Evolutionary conservation across 306 rosid species (phyloP), one percentile per base, ranked within the genome.

Genomic region (Abrus pulchellus): DNA sequence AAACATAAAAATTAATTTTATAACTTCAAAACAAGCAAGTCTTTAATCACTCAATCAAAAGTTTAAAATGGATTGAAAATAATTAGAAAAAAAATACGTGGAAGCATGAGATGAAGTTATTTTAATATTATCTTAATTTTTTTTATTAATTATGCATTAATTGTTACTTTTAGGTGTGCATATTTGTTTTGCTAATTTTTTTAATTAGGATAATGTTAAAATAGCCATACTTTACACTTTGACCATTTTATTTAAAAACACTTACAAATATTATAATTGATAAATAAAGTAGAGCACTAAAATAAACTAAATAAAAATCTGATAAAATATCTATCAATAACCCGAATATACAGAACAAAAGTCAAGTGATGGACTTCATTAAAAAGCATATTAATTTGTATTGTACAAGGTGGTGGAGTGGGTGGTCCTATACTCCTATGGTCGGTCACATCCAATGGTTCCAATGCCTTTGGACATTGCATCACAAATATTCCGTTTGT

Each of bases 361-460:
- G 45, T 29, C 7, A 43, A 77, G 3, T 9, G 53, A 7, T 68
- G 6, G 41, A 66, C 47, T 78, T 45, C 20, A 41, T 29, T 20
- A 29, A 40, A 55, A 11, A 65, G 50, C 30, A 11, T 69, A 56
- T 1, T 50, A 48, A 73, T 49, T 64, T 3, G 68, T 73, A 36
- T 0, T 2, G 3, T 36, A 64, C 52, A 30, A 53, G 63, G 79
- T 45, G 65, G 76, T 73, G 75, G 72, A 53, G 75, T 20, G 50
- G 70, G 62, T 44, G 82, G 79, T 60, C 67, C 28, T 1, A 67
- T 44, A 79, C 75, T 60, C 67, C 28, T 1, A 67, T 62, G 82
- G 86, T 87, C 77, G 90, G 86, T 82, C 88, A 78, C 84, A 32
- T 73, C 71, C 43, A 57, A 52, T 78, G 88, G 90, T 74, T 82